Conservation (phyloP, 371 early-diverging fungal genomes). For the Apophysomyces sp. region DNA sequence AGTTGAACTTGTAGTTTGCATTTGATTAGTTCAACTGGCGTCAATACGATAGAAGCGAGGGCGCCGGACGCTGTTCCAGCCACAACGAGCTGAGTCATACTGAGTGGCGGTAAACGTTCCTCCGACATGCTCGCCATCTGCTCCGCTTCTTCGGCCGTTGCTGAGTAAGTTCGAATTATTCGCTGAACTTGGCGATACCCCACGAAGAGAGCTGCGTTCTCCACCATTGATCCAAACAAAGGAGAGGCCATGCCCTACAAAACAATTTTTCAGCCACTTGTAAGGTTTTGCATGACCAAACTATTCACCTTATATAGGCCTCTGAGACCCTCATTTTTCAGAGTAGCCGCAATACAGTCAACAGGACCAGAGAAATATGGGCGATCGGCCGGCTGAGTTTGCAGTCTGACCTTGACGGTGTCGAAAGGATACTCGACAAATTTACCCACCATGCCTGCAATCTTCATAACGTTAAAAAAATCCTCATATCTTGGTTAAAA, state of each 20-base stretch:
- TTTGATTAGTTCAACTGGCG: slow-evolving; percentile 95
- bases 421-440: slow-evolving; percentile 96
- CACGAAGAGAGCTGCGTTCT: slow-evolving; percentile 90
- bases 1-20: slow-evolving; percentile 94
- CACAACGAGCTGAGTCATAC: slow-evolving; percentile 69
- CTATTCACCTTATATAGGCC: slow-evolving; percentile 76
- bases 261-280: neutral
- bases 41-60: slow-evolving; percentile 83
- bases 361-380: slow-evolving; percentile 79
- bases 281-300: neutral
- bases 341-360: slow-evolving; percentile 77
- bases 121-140: slow-evolving; percentile 13
- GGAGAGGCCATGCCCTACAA: slow-evolving; percentile 88
- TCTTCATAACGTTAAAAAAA: slow-evolving; percentile 26
- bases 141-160: slow-evolving; percentile 20
- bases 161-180: slow-evolving; percentile 52
- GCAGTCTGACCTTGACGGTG: slow-evolving; percentile 95
- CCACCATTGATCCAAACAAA: slow-evolving; percentile 90
- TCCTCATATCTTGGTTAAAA: neutral
- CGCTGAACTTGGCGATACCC: slow-evolving; percentile 84
- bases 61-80: slow-evolving; percentile 90
- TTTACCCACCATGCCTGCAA: slow-evolving; percentile 91
- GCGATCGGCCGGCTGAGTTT: slow-evolving; percentile 76
- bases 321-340: slow-evolving; percentile 71
- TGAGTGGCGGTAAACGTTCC: slow-evolving; percentile 45